Percentiles rank a stretch among this genome's conserved stretches.
These are phyloP conservation scores for Penstemon barbatus DNA, from an alignment of 257 asterid genomes.

Conservation along the genomic window DNA sequence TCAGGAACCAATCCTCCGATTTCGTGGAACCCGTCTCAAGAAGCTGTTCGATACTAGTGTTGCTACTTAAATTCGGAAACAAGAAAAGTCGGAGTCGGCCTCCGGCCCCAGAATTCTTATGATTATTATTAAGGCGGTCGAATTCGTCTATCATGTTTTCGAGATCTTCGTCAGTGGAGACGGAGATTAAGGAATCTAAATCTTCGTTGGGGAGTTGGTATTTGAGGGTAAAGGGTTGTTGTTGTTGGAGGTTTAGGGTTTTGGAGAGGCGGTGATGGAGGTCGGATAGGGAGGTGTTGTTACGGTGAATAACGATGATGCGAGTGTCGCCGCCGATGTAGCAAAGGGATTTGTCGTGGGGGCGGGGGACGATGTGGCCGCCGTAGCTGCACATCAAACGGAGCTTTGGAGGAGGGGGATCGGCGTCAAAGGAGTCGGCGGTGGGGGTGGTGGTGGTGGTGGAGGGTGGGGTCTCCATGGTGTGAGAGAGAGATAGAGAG, in stretches of 20 bases:
- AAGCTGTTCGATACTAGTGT: conserved; percentile 37
- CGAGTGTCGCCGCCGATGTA: conserved; percentile 95
- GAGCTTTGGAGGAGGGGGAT: conserved; percentile 53
- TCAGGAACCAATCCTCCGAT: conserved; percentile 88
- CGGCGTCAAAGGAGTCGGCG: conserved; percentile 17
- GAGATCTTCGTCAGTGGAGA: conserved; percentile 80
- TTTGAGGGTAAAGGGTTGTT: conserved; percentile 54
- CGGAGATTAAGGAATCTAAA: conserved; percentile 80
- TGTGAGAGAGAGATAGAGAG: conserved; percentile 70
- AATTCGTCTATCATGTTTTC: conserved; percentile 92
- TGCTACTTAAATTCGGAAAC: conserved; percentile 31
- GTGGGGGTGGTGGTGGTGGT: conserved; percentile 20
- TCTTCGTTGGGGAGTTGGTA: conserved; percentile 91
- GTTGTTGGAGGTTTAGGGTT: conserved; percentile 50
- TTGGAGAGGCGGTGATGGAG: conserved; percentile 70
- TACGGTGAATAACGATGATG: conserved; percentile 77
- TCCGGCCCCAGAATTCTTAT: background rate
- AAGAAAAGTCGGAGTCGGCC: conserved; percentile 67
- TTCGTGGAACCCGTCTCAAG: conserved; percentile 55
- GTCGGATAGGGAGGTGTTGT: conserved; percentile 54
- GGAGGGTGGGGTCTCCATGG: conserved; percentile 53
- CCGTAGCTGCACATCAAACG: conserved; percentile 96
- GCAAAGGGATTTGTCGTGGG: conserved; percentile 81
- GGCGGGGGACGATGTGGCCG: conserved; percentile 94
- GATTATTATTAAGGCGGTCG: conserved; percentile 54